Evolutionary conservation across 192 early-diverging fungal genomes (phyloP), one percentile per base, ranked within the genome.

Genomic region (Geranomyces michiganensis): DNA sequence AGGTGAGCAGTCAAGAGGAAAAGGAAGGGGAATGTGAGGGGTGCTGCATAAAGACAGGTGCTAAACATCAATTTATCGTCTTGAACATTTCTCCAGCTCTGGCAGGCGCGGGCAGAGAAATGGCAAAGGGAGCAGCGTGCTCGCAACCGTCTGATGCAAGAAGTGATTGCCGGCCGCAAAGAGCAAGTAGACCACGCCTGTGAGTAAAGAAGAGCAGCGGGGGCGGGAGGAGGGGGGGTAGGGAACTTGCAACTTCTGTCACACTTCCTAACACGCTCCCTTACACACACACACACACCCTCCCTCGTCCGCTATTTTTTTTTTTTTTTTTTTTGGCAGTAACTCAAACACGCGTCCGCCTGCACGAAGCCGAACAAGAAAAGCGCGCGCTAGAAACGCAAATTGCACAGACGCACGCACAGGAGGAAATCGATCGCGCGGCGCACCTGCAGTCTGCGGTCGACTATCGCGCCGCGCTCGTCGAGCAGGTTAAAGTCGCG

Each of bases 81-180:
- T n/a, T n/a, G n/a, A n/a, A n/a, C n/a, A 14, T 47, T n/a, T n/a
- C n/a, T 55, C 6, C 14, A 85, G 83, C 55, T 85, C 2, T 86
- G 84, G 84, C 48, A 68, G 46, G 29, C 48, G 4, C 74, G 84
- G 19, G 70, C 80, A 4, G 84, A 86, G 33, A 84, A 82, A 32
- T 86, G 82, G 80, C 59, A 71, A 24, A 71, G 67, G 45, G 82
- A 86, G 62, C 82, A 84, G 63, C 26, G 45, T 30, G 84, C 84
- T 0, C 72, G 84, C 27, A 82, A 86, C 66, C 65, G 65, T 31
- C 64, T 86, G 7, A 86, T 86, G 84, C 49, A 77, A 44, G 82
- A 84, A 49, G 84, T 86, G 21, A 59, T 86, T 0, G 63, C 65
- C 7, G 79, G 74, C 8, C 70, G 84, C 21, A 64, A 80, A 49